Conservation (phyloP, 2,329 filamentous ascomycete genomes). For the Penicillium olsonii region DNA sequence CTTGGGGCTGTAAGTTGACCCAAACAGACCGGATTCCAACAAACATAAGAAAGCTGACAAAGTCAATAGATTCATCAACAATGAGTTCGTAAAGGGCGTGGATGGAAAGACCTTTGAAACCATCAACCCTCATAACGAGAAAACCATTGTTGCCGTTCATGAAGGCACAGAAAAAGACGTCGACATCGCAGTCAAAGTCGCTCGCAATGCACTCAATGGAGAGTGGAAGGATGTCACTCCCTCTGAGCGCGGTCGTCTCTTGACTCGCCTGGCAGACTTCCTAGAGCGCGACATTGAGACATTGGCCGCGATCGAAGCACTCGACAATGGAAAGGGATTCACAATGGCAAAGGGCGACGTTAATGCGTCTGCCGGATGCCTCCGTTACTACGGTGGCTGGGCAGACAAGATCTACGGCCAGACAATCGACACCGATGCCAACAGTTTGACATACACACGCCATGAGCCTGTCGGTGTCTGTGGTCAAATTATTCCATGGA, state of each 20-base stretch:
- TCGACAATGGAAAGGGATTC: constrained; percentile 13
- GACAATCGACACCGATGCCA: constrained; percentile 8
- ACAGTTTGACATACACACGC: constrained; percentile 8
- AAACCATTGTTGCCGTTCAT: constrained; percentile 8
- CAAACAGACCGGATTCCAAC: too few relatives aligned
- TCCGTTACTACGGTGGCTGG: constrained; percentile 14
- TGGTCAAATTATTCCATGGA: constrained; percentile 79
- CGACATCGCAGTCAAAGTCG: constrained; percentile 8
- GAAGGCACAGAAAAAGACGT: constrained; percentile 8
- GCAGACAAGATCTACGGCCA: constrained; percentile 11
- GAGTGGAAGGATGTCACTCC: constrained; percentile 6
- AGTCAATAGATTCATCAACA: constrained; percentile 2
- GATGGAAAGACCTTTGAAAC: constrained; percentile 6
- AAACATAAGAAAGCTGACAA: too few relatives aligned
- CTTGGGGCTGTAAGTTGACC: constrained; percentile 4
- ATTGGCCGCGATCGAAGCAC: constrained; percentile 13
- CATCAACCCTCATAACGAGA: constrained; percentile 8
- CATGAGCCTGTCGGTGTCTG: constrained; percentile 76
- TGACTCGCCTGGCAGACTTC: constrained; percentile 9
- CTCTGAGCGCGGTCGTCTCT: constrained; percentile 9
- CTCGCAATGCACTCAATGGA: constrained; percentile 5
- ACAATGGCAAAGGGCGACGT: constrained; percentile 12
- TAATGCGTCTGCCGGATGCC: background rate
- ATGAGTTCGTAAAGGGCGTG: constrained; percentile 7
- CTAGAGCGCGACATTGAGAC: constrained; percentile 9